phyloP scores from a whole-genome alignment of 2,329 filamentous ascomycete genomes.

The Cercospora sesami region DNA sequence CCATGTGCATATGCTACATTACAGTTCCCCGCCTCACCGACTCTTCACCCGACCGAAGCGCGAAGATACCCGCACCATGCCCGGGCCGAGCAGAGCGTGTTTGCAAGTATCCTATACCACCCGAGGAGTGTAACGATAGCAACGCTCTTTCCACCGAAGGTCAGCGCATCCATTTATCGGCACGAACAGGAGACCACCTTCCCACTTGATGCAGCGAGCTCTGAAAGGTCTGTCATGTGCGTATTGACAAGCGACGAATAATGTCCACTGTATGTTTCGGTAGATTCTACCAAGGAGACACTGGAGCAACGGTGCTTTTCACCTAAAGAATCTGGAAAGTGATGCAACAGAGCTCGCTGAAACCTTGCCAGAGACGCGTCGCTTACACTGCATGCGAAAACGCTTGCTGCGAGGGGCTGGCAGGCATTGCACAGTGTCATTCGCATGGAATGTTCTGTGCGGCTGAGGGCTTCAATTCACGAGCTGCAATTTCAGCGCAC shows the following conservation, averaged over 20 bases:
- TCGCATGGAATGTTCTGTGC: neutral
- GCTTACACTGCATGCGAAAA: neutral
- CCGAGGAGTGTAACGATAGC: neutral
- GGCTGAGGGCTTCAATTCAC: neutral
- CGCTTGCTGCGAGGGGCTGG: neutral
- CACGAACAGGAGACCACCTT: neutral
- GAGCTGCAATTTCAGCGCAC: neutral
- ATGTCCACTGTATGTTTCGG: neutral
- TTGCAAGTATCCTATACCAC: neutral
- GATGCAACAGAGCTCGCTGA: neutral
- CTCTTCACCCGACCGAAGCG: neutral
- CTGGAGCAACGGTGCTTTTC: neutral
- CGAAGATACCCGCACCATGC: neutral
- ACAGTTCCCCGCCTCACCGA: conserved; percentile 5
- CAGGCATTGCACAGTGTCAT: neutral
- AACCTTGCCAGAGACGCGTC: neutral
- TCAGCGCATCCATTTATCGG: neutral
- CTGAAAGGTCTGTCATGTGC: neutral
- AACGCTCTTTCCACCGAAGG: conserved; percentile 1
- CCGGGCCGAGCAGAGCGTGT: neutral
- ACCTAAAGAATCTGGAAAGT: neutral
- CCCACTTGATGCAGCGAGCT: neutral
- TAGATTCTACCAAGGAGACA: neutral
- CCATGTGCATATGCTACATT: neutral
- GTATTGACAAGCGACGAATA: neutral